Conservation (phyloP, 2,329 filamentous ascomycete species). For the Lizonia empirigonia region DNA sequence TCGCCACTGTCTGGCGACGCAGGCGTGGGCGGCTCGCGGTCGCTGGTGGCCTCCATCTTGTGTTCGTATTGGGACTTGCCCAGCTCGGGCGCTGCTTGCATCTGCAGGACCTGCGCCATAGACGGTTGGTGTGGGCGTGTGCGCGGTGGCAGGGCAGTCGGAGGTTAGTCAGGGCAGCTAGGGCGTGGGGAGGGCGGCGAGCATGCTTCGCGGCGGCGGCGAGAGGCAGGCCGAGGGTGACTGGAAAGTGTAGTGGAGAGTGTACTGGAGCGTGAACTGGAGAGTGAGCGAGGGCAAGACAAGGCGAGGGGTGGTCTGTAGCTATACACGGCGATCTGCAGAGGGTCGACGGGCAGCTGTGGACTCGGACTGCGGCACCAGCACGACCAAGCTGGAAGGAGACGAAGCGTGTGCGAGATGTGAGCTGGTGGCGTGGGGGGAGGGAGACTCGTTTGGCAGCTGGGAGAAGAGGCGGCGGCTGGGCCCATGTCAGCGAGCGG, state of each 20-base stretch:
- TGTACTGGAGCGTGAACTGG: neutral
- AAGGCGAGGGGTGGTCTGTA: constrained; percentile 9
- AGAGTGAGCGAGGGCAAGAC: neutral
- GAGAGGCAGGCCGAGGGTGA: no score
- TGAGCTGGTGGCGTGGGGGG: constrained; percentile 4
- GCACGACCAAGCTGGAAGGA: constrained; percentile 2
- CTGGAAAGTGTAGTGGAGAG: neutral
- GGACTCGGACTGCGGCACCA: constrained; percentile 12
- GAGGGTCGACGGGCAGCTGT: constrained; percentile 1
- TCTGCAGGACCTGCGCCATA: constrained; percentile 48
- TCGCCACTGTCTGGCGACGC: constrained; percentile 45
- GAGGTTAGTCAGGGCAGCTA: constrained; percentile 9
- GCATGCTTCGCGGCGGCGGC: constrained; percentile 8
- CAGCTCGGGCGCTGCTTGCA: constrained; percentile 47
- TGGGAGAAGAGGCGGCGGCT: constrained; percentile 1
- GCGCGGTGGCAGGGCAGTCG: constrained; percentile 7
- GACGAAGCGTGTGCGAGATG: constrained; percentile 5
- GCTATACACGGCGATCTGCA: constrained; percentile 15
- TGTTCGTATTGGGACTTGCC: constrained; percentile 42
- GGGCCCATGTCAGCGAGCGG: constrained; percentile 12
- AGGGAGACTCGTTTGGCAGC: neutral
- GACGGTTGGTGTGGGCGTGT: constrained; percentile 17
- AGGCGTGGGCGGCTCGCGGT: constrained; percentile 39
- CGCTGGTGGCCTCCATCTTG: constrained; percentile 42
- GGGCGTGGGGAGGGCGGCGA: constrained; percentile 5